Evolutionary conservation across 1,284 basidiomycete species (phyloP), one percentile per base, ranked within the genome.

Genomic region (Mycosarcoma mackinlayi): DNA sequence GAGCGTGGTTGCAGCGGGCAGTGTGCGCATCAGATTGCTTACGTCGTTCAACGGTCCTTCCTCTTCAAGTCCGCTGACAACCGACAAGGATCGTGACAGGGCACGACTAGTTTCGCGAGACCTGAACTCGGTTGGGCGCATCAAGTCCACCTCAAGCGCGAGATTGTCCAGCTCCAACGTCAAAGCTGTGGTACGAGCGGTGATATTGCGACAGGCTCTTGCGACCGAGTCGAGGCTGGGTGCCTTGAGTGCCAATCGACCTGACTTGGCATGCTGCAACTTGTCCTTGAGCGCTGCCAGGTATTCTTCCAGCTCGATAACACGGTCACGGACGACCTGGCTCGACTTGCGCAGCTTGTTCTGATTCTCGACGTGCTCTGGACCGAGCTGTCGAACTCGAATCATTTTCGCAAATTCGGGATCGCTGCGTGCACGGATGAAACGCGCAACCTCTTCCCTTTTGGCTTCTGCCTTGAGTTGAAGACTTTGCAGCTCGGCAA

Each of bases 361-460:
- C 78, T 93, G 93, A 3, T 88, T 89, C 80, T 94, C 92, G n/a
- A 89, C 84, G 76, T 92, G 89, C 76, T 94, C 93, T 0, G 93
- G 92, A 6, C 90, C 90, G n/a, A 94, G 85, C n/a, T 89, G 89
- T 49, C 92, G 86, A 1, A 89, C 85, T 78, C 89, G 91, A 37
- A 94, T 84, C 86, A 93, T 90, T 75, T 89, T 91, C 13, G 90
- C 88, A 80, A 92, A 92, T 39, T 90, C 90, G 2, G 88, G 86
- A 77, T 94, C 92, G 38, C 86, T 86, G 58, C 88, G 88, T 0
- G 91, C 92, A 66, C 87, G 88, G 48, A 89, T 86, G 81, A 92
- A 92, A 3, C 91, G 87, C 4, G 73, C 62, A 2, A 69, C 65
- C 42, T 82, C 80, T 27, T 81, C 79, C 2, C 75, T 64, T 58